Conservation (phyloP, 1,284 basidiomycete species). For the Spongiforma sp. region DNA sequence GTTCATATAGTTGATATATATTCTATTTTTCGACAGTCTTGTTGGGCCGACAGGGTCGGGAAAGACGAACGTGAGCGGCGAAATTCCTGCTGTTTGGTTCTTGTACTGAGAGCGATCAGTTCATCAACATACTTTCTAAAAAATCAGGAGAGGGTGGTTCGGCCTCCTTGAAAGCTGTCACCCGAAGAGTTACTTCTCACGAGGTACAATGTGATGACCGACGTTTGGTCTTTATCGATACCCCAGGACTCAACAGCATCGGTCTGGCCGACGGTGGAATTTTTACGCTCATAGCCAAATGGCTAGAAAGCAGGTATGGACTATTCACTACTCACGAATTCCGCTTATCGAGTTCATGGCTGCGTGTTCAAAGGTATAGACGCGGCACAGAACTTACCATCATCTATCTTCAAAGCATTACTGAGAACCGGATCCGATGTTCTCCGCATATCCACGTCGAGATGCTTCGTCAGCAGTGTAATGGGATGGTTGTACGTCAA, state of each 20-base stretch:
- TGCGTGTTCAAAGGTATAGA: slow-evolving; percentile 1
- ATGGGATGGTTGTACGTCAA: not conserved
- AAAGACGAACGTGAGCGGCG: slow-evolving; percentile 12
- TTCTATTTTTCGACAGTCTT: slow-evolving; percentile 3
- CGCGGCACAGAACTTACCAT: slow-evolving; percentile 4
- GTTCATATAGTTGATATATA: too few relatives aligned
- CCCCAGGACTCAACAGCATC: slow-evolving; percentile 13
- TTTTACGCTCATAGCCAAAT: not conserved
- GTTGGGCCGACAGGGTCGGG: slow-evolving; percentile 17
- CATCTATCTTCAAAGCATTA: slow-evolving; percentile 16
- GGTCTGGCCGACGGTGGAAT: not conserved
- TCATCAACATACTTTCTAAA: slow-evolving; percentile 3
- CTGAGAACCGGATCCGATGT: slow-evolving; percentile 4
- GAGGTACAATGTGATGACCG: slow-evolving; percentile 4
- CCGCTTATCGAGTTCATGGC: not conserved
- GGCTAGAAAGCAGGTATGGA: slow-evolving; percentile 4
- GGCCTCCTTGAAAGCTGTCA: not conserved
- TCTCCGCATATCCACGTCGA: slow-evolving; percentile 4
- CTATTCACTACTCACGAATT: not conserved
- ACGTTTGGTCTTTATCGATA: slow-evolving; percentile 11
- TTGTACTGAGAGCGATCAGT: slow-evolving; percentile 2
- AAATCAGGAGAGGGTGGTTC: not conserved
- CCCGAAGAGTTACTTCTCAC: not conserved
- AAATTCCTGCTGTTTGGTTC: not conserved
- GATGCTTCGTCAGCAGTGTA: slow-evolving; percentile 5